phyloP scores from a whole-genome alignment of 345 rosid genomes.

The Eucalyptus victrix region DNA sequence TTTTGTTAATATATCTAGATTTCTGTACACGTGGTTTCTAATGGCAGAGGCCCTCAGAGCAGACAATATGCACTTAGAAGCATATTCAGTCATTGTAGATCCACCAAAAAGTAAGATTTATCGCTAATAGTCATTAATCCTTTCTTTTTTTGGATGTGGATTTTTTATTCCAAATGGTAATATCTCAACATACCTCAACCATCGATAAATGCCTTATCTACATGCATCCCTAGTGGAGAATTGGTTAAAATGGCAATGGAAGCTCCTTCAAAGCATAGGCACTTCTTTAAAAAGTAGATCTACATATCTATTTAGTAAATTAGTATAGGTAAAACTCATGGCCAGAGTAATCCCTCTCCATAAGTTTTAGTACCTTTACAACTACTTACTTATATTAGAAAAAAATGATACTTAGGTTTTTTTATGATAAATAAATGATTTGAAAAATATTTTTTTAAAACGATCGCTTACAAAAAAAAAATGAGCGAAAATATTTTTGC shows the following conservation, averaged over 20 bases:
- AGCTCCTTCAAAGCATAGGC: not conserved
- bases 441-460: too few relatives aligned
- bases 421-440: too few relatives aligned
- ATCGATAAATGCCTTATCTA: too few relatives aligned
- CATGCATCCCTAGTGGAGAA: not conserved
- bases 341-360: not conserved
- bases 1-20: not conserved
- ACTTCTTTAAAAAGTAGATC: too few relatives aligned
- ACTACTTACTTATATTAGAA: not conserved
- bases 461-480: too few relatives aligned
- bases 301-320: not conserved
- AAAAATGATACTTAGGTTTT: not conserved
- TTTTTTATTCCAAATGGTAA: too few relatives aligned
- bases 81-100: not conserved
- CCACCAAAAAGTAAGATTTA: not conserved
- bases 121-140: not conserved
- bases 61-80: not conserved
- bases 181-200: not conserved
- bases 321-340: not conserved
- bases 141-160: too few relatives aligned
- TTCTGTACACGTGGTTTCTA: not conserved
- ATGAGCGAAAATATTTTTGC: rapidly evolving
- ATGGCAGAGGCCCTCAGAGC: not conserved
- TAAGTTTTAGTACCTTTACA: not conserved
- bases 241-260: not conserved